Evolutionary conservation across 768 basidiomycete species (phyloP), one percentile per base, ranked within the genome.

Genomic region (Xerocomellus chrysenteron): DNA sequence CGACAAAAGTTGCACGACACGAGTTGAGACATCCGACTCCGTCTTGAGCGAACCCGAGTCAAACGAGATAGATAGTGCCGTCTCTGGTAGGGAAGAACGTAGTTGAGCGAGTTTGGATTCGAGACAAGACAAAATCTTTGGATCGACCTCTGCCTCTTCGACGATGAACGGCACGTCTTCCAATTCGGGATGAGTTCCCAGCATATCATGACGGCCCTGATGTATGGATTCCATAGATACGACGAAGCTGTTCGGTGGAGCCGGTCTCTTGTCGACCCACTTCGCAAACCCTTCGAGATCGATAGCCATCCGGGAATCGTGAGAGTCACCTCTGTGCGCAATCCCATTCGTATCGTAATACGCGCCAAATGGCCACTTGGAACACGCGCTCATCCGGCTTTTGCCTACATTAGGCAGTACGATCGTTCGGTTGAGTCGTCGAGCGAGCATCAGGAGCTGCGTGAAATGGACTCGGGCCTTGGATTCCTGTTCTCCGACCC

Each of bases 381-480:
- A 78, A 70, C 84, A 87, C 4, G 73, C 67, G 1, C 81, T 80
- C 35, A 86, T 73, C 37, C 81, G 76, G 46, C 80, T 80, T 55
- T 80, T 79, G 8, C 80, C 80, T 5, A 85, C 83, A 55, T 83
- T 82, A 3, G 85, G 85, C 5, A 87, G 74, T 28, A 87, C 82
- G 36, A 86, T 74, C 4, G 79, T 86, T 6, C 84, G 77, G 60
- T 81, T 77, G 30, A 85, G 75, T 7, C 60, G 65, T 48, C 67
- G 65, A 0, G 84, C 80, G n/a, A 86, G 78, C 4, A 71, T 68
- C 1, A 76, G 61, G 54, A 86, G 69, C 59, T 86, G 81, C 30
- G 73, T 62, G n/a, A 87, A 67, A 67, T 86, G 85, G 9, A 77
- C 65, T 19, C 81, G 76, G 1, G 82, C 81, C 58, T 82, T 83